Conservation (phyloP, 495 filamentous ascomycete genomes). For the Penicillium pulvis region DNA sequence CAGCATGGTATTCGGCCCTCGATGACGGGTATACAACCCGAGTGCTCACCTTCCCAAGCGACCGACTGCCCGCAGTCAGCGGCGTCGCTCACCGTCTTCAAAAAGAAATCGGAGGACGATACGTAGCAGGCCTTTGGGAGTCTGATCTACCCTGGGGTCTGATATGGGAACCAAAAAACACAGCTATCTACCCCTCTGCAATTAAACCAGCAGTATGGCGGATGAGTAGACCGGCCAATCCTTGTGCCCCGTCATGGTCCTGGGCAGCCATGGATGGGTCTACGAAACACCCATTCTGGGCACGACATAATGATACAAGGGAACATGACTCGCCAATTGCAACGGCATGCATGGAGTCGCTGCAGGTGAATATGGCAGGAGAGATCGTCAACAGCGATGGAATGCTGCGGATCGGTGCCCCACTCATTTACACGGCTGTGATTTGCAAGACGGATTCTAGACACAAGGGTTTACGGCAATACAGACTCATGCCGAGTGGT, state of each 20-base stretch:
- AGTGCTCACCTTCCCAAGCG: neutral
- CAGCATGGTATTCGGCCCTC: neutral
- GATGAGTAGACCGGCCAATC: neutral
- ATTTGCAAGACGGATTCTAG: neutral
- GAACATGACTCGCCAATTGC: neutral
- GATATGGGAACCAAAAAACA: slow-evolving; percentile 1
- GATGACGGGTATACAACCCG: neutral
- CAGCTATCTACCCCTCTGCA: neutral
- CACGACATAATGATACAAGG: neutral
- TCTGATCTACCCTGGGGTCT: slow-evolving; percentile 3
- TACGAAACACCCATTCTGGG: neutral
- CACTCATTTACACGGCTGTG: neutral
- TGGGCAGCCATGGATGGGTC: slow-evolving; percentile 1
- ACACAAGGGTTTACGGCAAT: neutral
- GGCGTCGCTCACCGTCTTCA: neutral
- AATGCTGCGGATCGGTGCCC: neutral
- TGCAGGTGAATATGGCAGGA: neutral
- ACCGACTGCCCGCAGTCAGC: neutral
- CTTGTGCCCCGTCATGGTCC: slow-evolving; percentile 1
- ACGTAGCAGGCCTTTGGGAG: neutral
- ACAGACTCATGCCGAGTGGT: too few relatives aligned
- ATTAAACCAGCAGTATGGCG: too few relatives aligned
- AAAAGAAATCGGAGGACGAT: neutral
- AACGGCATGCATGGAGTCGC: neutral
- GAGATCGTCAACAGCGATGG: slow-evolving; percentile 1